Percentiles rank a stretch among this genome's conserved stretches.
These are phyloP conservation scores for Akanthomyces muscarius DNA, from an alignment of 2,329 filamentous ascomycete genomes.

Conservation along the genomic window DNA sequence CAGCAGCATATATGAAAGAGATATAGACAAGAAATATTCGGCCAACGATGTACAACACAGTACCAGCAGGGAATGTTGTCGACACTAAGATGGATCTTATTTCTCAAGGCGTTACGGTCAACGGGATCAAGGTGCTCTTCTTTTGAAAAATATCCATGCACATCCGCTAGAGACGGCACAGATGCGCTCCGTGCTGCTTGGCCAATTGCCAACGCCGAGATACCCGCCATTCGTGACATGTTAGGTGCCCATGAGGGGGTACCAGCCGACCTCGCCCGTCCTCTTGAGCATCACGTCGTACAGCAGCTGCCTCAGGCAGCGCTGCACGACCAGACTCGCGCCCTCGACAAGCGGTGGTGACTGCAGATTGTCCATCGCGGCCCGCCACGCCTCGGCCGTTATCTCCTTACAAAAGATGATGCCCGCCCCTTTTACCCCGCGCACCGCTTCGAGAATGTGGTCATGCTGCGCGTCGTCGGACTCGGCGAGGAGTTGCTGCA, in stretches of 20 bases:
- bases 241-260: constrained; percentile 33
- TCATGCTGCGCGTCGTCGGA: constrained; percentile 21
- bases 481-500: constrained; percentile 21
- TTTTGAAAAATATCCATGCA: constrained; percentile 26
- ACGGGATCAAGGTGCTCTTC: too few species aligned
- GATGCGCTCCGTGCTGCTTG: constrained; percentile 28
- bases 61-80: too few species aligned
- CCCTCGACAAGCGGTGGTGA: neutral
- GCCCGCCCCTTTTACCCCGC: constrained; percentile 36
- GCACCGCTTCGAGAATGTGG: constrained; percentile 37
- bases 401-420: constrained; percentile 38
- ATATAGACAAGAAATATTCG: too few species aligned
- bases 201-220: constrained; percentile 31
- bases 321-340: constrained; percentile 28
- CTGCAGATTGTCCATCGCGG: constrained; percentile 22
- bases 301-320: constrained; percentile 27
- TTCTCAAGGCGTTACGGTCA: too few species aligned
- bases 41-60: too few species aligned
- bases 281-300: constrained; percentile 31
- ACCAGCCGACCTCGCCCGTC: constrained; percentile 23
- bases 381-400: neutral
- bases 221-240: constrained; percentile 27
- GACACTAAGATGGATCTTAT: too few species aligned
- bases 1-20: too few species aligned
- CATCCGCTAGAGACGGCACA: constrained; percentile 31